Evolutionary conservation across 2,329 filamentous ascomycete species (phyloP).

Genomic region (Calonectria pteridis): DNA sequence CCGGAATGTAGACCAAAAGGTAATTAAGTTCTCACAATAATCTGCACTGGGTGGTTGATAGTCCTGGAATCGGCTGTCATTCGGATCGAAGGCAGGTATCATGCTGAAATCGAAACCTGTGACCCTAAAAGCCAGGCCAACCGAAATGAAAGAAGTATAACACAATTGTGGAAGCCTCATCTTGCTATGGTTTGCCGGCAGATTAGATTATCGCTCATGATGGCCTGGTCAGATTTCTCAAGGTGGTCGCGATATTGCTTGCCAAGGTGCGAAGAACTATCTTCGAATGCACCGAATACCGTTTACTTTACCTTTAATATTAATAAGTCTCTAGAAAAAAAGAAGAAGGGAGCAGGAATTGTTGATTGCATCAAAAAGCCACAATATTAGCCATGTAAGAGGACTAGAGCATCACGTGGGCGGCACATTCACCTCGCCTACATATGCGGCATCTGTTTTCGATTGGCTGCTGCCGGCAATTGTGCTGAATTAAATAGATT

Average conservation of each 20-base stretch:
- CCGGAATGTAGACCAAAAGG: not conserved
- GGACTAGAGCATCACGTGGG: not conserved
- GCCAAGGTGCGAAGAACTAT: not conserved
- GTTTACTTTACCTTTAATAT: not conserved
- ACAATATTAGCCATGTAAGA: not conserved
- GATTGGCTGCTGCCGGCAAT: not conserved
- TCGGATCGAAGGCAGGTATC: not conserved
- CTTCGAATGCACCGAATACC: not conserved
- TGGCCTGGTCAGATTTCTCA: not conserved
- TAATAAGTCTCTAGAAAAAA: not conserved
- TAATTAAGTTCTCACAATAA: not conserved
- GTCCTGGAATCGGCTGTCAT: not conserved
- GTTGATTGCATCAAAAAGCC: not conserved
- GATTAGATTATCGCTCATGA: not conserved
- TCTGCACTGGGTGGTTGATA: not conserved
- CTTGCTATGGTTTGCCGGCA: not conserved
- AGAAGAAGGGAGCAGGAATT: not conserved
- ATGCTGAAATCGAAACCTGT: not conserved
- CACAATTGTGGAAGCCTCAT: not conserved
- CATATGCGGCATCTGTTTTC: not conserved
- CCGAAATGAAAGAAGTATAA: not conserved
- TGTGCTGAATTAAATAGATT: not conserved
- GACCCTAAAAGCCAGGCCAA: not conserved
- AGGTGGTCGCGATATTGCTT: not conserved
- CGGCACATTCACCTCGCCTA: not conserved